Evolutionary conservation across 1,284 basidiomycete species (phyloP).

Genomic region (Fistulina hepatica): DNA sequence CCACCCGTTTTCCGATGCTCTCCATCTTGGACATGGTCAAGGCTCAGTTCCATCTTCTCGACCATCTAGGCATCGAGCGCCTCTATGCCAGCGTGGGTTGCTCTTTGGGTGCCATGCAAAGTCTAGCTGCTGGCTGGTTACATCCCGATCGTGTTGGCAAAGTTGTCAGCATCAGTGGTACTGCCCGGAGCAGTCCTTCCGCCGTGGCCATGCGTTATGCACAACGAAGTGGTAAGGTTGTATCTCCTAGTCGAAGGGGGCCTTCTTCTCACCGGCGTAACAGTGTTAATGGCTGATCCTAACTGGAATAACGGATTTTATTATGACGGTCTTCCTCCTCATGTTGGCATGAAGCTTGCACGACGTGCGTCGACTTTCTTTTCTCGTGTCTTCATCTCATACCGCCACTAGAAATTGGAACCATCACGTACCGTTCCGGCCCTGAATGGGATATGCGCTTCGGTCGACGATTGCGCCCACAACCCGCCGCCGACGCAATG

Average conservation of each 20-base stretch:
- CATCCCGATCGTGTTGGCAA: conserved; percentile 81
- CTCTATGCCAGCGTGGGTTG: conserved; percentile 90
- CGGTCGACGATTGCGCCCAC: conserved; percentile 58
- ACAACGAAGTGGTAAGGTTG: conserved; percentile 75
- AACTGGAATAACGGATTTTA: conserved; percentile 99
- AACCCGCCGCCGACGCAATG: conserved; percentile 24
- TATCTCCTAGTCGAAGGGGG: conserved; percentile 1
- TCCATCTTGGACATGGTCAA: conserved; percentile 96
- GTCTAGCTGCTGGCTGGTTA: conserved; percentile 91
- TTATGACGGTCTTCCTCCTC: conserved; percentile 89
- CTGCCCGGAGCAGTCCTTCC: conserved; percentile 82
- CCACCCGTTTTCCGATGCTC: conserved; percentile 84
- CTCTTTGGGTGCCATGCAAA: conserved; percentile 98
- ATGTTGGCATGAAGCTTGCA: conserved; percentile 97
- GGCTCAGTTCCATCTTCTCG: conserved; percentile 83
- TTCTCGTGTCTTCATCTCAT: conserved; percentile 1
- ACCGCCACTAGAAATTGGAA: conserved; percentile 75
- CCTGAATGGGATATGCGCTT: conserved; percentile 99
- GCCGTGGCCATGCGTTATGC: conserved; percentile 95
- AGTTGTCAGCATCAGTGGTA: conserved; percentile 89
- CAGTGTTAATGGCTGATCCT: conserved; percentile 97
- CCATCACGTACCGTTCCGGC: conserved; percentile 97
- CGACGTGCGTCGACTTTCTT: conserved; percentile 53
- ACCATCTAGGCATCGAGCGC: conserved; percentile 74
- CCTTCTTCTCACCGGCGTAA: conserved; percentile 9